A percentile compares a stretch with the other conserved stretches of the same genome.
Evolutionary conservation across 768 basidiomycete genomes (phyloP).

Genomic region (Terana coerulea): DNA sequence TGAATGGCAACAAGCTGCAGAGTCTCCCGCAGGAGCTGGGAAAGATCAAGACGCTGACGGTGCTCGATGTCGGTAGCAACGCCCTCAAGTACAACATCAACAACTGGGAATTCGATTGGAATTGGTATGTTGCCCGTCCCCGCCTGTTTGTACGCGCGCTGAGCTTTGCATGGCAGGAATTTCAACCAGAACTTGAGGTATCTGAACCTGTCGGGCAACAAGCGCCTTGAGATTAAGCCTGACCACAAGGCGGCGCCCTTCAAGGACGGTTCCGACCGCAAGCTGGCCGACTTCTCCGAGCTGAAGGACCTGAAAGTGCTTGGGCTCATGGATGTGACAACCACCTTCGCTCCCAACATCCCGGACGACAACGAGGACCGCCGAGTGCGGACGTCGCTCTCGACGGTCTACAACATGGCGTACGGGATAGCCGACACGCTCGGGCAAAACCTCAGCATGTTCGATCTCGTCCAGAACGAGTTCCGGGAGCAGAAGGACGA

Average conservation of each 20-base stretch:
- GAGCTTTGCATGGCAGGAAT: constrained; percentile 61
- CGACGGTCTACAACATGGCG: constrained; percentile 86
- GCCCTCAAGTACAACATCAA: constrained; percentile 94
- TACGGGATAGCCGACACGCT: constrained; percentile 96
- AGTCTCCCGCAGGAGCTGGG: constrained; percentile 89
- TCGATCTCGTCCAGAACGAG: constrained; percentile 87
- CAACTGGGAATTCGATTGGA: constrained; percentile 99
- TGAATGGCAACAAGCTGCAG: constrained; percentile 93
- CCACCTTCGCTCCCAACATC: constrained; percentile 53
- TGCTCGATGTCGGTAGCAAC: constrained; percentile 93
- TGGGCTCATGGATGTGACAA: constrained; percentile 96
- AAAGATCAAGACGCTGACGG: constrained; percentile 71
- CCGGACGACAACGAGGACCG: constrained; percentile 86
- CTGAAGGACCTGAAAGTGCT: constrained; percentile 83
- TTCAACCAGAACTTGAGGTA: constrained; percentile 92
- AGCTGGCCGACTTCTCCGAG: constrained; percentile 66
- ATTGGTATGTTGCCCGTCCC: constrained; percentile 69
- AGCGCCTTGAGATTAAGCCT: constrained; percentile 91
- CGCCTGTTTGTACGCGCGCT: not conserved
- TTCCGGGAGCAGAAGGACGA: constrained; percentile 76
- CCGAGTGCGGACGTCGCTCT: constrained; percentile 86
- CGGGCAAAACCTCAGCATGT: constrained; percentile 82
- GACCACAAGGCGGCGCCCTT: constrained; percentile 36
- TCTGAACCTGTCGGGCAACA: constrained; percentile 96
- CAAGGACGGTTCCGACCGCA: constrained; percentile 27